Base-by-base conservation (phyloP, 495 filamentous ascomycete species). In the Xylaria curta region DNA sequence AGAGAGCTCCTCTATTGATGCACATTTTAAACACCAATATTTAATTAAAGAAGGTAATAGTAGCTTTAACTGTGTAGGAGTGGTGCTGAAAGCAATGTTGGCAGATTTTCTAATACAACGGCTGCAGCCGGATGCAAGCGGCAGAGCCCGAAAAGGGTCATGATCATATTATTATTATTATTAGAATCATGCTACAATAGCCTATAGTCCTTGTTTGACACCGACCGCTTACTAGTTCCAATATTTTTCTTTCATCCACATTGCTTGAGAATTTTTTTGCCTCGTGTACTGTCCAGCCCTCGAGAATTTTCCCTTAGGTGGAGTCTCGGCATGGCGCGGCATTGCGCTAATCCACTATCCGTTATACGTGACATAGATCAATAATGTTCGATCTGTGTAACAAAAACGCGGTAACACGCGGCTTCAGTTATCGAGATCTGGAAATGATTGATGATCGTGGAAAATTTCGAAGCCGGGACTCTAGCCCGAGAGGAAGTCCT, bases 271-370 rank as follows among this genome's bases (percentile, higher is more conserved):
- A 17, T 28, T 63, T 63, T 63, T 63, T 42, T 63, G 31, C 38
- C 17, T 24, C 44, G 9, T 28, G 26, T 28, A 28, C 3, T n/a
- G 49, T 53, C 49, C 15, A 10, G 49, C 49, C 49, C 7, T 26
- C 26, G 38, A 63, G 46, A 71, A 64, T 54, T 71, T 71, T 66
- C 31, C 49, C 33, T 49, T 15, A 1, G 51, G 69, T 66, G 69
- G 62, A 71, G 62, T 66, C 62, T 71, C 69, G 69, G 69, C 49
- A 71, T 66, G 13, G 49, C 4, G 53, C 69, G 69, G 69, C 62
- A 70, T 44, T 31, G 38, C 53, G 53, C 38, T 19, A n/a, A 21
- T 60, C 28, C 3, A 53, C 28, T 47, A 17, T 21, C 46, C 19
- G 46, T 40, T 56, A 56, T 56, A 66, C 28, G 19, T 56, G 49